A percentile compares a stretch with the other conserved stretches of the same genome.
Evolutionary conservation across 2,329 filamentous ascomycete genomes (phyloP).

Genomic region (Colletotrichum sp.): DNA sequence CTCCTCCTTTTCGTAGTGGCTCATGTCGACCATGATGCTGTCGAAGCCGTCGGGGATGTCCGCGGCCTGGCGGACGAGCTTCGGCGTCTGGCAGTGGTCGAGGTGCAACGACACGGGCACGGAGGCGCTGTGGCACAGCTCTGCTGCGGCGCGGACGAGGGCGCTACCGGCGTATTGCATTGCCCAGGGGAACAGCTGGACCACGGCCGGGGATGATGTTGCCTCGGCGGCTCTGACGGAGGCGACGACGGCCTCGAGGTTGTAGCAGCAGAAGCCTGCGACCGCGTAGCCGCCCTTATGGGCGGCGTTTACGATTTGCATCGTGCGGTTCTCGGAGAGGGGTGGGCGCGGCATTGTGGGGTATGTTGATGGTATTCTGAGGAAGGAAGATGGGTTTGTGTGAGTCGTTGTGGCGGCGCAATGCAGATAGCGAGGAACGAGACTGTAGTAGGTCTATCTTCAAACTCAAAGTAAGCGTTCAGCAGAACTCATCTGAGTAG

Average conservation of each 20-base stretch:
- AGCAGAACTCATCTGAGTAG: background rate
- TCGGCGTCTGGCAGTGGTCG: constrained; percentile 66
- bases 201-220: constrained; percentile 67
- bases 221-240: constrained; percentile 70
- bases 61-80: constrained; percentile 60
- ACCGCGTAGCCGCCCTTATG: constrained; percentile 60
- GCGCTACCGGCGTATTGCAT: constrained; percentile 63
- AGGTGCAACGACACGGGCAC: constrained; percentile 70
- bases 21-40: constrained; percentile 80
- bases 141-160: constrained; percentile 57
- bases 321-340: constrained; percentile 18
- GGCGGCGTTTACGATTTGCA: constrained; percentile 55
- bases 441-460: accelerated
- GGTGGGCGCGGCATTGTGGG: background rate
- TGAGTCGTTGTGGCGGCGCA: background rate
- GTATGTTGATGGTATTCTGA: background rate
- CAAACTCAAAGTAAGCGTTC: accelerated
- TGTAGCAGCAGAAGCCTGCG: constrained; percentile 56
- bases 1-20: constrained; percentile 72
- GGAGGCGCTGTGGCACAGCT: constrained; percentile 56
- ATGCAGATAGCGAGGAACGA: background rate
- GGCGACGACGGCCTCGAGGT: constrained; percentile 72
- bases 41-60: constrained; percentile 62
- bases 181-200: constrained; percentile 76
- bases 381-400: background rate